Conservation (phyloP, 805 yeast genomes). For the Kuraishia capsulata region DNA sequence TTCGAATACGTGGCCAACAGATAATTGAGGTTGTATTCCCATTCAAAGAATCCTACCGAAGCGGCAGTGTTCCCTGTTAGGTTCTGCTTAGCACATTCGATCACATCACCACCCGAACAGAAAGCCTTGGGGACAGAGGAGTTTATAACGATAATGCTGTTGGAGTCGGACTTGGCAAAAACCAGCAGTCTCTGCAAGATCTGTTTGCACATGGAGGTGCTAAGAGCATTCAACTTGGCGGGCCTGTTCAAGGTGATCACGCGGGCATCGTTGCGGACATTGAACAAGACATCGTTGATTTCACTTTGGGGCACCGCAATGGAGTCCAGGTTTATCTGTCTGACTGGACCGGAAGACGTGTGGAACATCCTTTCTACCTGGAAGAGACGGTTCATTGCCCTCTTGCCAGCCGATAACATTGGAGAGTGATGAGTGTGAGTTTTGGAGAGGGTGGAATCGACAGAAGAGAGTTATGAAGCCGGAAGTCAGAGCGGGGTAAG, state of each 20-base stretch:
- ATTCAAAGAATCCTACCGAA: slow-evolving; percentile 60
- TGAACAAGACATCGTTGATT: slow-evolving; percentile 50
- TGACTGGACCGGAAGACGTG: neutral
- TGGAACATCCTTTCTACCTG: neutral
- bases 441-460: neutral
- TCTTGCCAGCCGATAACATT: neutral
- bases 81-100: slow-evolving; percentile 62
- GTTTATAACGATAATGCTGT: slow-evolving; percentile 58
- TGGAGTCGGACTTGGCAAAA: slow-evolving; percentile 59
- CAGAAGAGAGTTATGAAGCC: no score
- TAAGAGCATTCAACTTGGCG: slow-evolving; percentile 76
- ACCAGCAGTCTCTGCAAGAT: slow-evolving; percentile 70
- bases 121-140: slow-evolving; percentile 63
- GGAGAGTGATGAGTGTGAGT: neutral
- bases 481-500: no score
- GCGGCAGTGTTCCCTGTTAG: slow-evolving; percentile 31
- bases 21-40: slow-evolving; percentile 77
- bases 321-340: neutral
- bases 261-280: slow-evolving; percentile 56
- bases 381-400: neutral
- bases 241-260: slow-evolving; percentile 73
- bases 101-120: slow-evolving; percentile 96
- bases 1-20: slow-evolving; percentile 73
- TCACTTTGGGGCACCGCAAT: neutral
- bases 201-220: slow-evolving; percentile 61